These are phyloP conservation scores for Podila epicladia DNA, from an alignment of 192 early-diverging fungal genomes.

Conservation along the genomic window DNA sequence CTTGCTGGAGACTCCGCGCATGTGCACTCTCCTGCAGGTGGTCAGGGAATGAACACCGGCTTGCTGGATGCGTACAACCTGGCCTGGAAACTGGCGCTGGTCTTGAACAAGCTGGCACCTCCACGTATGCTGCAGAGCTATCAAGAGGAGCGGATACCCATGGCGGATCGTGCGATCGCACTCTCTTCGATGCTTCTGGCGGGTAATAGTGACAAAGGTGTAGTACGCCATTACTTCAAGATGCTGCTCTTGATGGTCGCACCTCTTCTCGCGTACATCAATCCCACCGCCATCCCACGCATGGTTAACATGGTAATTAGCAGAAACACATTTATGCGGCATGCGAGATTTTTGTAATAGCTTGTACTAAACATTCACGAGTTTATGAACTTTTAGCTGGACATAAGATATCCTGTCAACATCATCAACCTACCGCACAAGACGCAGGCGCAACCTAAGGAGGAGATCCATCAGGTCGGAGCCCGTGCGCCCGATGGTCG, in stretches of 20 bases:
- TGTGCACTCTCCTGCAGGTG: conserved; percentile 50
- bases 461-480: not conserved
- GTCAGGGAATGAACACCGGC: conserved; percentile 55
- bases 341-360: not conserved
- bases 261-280: too few relatives aligned
- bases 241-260: too few relatives aligned
- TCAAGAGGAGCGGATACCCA: conserved; percentile 23
- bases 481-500: not conserved
- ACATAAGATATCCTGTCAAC: not conserved
- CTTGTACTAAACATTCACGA: not conserved
- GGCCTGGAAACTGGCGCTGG: conserved; percentile 57
- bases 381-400: not conserved
- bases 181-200: too few relatives aligned
- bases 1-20: conserved; percentile 60
- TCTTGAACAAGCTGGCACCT: conserved; percentile 17
- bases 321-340: too few relatives aligned
- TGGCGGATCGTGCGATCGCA: conserved; percentile 25
- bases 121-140: conserved; percentile 22
- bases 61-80: conserved; percentile 56
- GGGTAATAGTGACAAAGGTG: too few relatives aligned
- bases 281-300: too few relatives aligned
- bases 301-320: too few relatives aligned
- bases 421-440: not conserved
- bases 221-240: too few relatives aligned
- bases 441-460: not conserved